Evolutionary conservation across 75 land plant species (phyloP).

Genomic region (Cryptomeria japonica): DNA sequence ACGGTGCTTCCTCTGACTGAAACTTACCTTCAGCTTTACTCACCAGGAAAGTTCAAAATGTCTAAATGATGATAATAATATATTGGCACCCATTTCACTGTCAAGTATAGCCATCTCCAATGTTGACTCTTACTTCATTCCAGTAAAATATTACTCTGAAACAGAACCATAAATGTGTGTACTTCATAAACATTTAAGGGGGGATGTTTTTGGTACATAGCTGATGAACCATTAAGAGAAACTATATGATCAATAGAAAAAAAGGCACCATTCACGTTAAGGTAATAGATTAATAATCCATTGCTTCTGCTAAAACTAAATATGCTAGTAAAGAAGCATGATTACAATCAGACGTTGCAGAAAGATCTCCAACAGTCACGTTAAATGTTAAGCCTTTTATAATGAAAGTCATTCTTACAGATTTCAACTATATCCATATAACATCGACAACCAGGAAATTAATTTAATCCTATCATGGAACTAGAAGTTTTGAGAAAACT

Average conservation of each 20-base stretch:
- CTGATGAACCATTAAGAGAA: neutral
- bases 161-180: neutral
- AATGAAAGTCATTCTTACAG: neutral
- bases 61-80: neutral
- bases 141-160: neutral
- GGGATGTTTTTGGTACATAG: neutral
- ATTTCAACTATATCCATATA: neutral
- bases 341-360: neutral
- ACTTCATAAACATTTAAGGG: neutral
- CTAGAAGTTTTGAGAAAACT: constrained; percentile 17
- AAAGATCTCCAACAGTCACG: neutral
- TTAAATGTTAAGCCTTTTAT: neutral
- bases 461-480: neutral
- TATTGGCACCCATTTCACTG: neutral
- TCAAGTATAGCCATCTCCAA: neutral
- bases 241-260: neutral
- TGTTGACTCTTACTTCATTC: neutral
- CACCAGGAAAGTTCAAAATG: neutral
- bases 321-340: neutral
- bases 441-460: neutral
- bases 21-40: neutral
- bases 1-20: neutral
- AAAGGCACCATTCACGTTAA: neutral
- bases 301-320: neutral
- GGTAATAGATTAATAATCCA: neutral